Conservation (phyloP, 2,329 filamentous ascomycete species). For the Nemania abortiva region DNA sequence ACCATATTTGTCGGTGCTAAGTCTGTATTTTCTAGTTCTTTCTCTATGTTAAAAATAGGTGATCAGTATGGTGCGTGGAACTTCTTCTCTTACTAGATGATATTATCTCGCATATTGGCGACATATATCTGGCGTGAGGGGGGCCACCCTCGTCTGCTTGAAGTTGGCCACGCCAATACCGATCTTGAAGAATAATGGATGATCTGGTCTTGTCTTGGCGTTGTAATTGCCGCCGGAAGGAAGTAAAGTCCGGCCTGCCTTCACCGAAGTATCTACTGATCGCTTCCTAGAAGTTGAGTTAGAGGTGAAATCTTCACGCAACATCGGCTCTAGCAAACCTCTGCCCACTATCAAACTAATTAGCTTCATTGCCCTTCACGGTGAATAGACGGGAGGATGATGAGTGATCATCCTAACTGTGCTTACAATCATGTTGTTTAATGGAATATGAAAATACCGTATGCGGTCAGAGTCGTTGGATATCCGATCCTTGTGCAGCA, state of each 20-base stretch:
- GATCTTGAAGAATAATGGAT: constrained; percentile 47
- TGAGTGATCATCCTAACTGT: not conserved
- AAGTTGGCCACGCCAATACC: constrained; percentile 54
- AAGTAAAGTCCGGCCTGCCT: constrained; percentile 26
- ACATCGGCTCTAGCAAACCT: constrained; percentile 37
- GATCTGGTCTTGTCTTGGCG: constrained; percentile 29
- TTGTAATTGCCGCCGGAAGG: constrained; percentile 18
- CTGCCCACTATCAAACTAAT: constrained; percentile 42
- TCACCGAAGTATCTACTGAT: constrained; percentile 49
- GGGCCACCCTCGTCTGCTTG: constrained; percentile 42
- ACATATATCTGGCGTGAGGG: constrained; percentile 54
- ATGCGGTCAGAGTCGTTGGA: not conserved
- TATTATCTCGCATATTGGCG: constrained; percentile 51
- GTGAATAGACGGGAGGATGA: not conserved
- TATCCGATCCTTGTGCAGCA: constrained; percentile 16
- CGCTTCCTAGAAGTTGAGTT: constrained; percentile 40
- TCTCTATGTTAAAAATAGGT: not conserved
- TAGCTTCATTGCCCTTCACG: constrained; percentile 9
- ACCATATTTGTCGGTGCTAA: constrained; percentile 39
- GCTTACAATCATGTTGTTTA: constrained; percentile 37
- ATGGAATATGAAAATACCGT: constrained; percentile 18
- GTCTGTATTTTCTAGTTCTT: constrained; percentile 1
- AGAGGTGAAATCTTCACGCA: not conserved
- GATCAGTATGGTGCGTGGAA: not conserved
- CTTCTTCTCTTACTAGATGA: constrained; percentile 37